These are phyloP conservation scores for Penicillium arizonense DNA, from an alignment of 495 filamentous ascomycete genomes.

Conservation along the genomic window DNA sequence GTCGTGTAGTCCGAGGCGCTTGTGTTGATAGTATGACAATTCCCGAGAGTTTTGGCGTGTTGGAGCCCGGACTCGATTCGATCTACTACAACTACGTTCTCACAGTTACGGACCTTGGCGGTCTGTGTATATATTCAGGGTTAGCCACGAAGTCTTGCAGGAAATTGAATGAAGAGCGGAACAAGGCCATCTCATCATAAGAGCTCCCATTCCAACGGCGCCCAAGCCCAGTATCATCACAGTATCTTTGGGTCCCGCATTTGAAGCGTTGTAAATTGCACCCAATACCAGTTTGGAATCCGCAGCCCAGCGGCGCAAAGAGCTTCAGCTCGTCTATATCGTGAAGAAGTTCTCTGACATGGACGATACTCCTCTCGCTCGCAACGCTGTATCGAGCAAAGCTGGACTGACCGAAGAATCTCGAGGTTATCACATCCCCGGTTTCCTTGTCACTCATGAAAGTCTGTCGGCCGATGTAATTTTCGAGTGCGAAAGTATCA, in stretches of 20 bases:
- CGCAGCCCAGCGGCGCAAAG: constrained; percentile 42
- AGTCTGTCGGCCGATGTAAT: constrained; percentile 28
- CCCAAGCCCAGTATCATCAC: constrained; percentile 36
- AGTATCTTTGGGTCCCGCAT: constrained; percentile 10
- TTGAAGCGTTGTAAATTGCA: constrained; percentile 28
- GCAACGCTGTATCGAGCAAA: constrained; percentile 27
- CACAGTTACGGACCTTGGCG: constrained; percentile 8
- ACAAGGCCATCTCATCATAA: constrained; percentile 21
- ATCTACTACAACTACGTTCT: constrained; percentile 37
- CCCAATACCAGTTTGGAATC: constrained; percentile 44
- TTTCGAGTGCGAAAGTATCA: constrained; percentile 27
- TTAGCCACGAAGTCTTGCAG: neutral
- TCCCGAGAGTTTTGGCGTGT: constrained; percentile 36
- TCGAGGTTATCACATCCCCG: constrained; percentile 7
- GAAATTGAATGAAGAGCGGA: neutral
- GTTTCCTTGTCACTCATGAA: neutral
- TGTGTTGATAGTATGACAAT: constrained; percentile 35
- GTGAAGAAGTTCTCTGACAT: constrained; percentile 16
- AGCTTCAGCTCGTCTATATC: constrained; percentile 27
- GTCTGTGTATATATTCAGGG: neutral
- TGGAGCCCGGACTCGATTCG: constrained; percentile 27
- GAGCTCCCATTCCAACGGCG: constrained; percentile 34
- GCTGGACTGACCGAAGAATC: constrained; percentile 36
- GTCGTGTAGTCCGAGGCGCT: constrained; percentile 8
- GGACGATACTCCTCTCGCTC: constrained; percentile 20